Percentiles rank a stretch among this genome's conserved stretches.
Evolutionary conservation across 176 grass and related monocot genomes (phyloP).

Genomic region (Poa pratensis): DNA sequence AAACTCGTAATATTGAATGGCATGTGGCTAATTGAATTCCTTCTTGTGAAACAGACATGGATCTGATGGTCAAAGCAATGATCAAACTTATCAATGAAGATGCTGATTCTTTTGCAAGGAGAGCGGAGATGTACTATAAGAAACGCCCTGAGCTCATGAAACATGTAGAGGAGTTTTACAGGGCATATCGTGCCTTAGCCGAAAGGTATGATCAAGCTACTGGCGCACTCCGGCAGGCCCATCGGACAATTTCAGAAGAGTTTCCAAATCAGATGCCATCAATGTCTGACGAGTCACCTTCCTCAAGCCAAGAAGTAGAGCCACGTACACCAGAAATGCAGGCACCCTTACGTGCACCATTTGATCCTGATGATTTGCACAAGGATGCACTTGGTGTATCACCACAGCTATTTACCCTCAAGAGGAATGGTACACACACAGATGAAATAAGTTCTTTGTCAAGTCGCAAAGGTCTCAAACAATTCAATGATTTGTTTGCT

Average conservation of each 20-base stretch:
- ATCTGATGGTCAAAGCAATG: conserved; percentile 71
- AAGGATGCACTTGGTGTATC: conserved; percentile 48
- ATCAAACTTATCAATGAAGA: conserved; percentile 84
- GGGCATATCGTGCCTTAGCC: conserved; percentile 72
- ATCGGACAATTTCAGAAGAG: conserved; percentile 72
- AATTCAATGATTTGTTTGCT: conserved; percentile 59
- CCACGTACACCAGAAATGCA: conserved; percentile 52
- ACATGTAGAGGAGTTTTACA: conserved; percentile 75
- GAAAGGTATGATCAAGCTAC: conserved; percentile 70
- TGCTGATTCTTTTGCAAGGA: conserved; percentile 79
- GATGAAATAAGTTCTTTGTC: conserved; percentile 46
- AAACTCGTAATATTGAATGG: conserved; percentile 13
- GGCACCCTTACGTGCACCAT: conserved; percentile 27
- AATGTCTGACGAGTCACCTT: conserved; percentile 51
- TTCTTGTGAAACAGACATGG: conserved; percentile 66
- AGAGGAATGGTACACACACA: conserved; percentile 59
- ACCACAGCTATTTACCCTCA: conserved; percentile 41
- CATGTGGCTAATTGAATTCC: conserved; percentile 7
- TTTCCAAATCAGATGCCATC: conserved; percentile 64
- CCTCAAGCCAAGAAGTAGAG: conserved; percentile 45
- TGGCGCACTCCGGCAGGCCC: conserved; percentile 59
- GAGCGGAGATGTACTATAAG: conserved; percentile 88
- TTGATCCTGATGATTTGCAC: conserved; percentile 59
- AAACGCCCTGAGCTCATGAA: conserved; percentile 78
- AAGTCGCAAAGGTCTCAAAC: conserved; percentile 56